phyloP scores from a whole-genome alignment of 306 rosid genomes.

The Styphnolobium japonicum region DNA sequence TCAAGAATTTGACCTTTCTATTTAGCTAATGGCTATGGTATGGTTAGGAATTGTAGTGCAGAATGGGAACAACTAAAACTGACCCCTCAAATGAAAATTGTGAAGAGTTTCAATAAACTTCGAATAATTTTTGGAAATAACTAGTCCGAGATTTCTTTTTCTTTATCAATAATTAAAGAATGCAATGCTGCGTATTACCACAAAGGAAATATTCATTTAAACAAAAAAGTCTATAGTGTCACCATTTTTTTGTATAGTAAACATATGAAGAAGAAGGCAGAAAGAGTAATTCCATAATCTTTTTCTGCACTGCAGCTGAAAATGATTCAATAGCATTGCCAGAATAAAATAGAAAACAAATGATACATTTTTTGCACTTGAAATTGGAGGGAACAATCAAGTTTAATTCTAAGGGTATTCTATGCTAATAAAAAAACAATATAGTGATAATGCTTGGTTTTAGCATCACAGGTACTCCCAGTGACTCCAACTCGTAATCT shows the following conservation, averaged over 20 bases:
- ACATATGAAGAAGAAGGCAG: slow-evolving; percentile 11
- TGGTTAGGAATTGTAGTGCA: not conserved
- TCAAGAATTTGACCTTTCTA: not conserved
- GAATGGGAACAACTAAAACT: not conserved
- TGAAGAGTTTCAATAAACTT: not conserved
- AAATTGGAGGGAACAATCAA: not conserved
- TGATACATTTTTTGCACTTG: not conserved
- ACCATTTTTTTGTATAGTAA: not conserved
- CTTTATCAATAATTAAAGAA: not conserved
- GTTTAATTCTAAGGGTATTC: not conserved
- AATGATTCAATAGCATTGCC: not conserved
- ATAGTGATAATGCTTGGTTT: slow-evolving; percentile 26
- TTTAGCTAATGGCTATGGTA: not conserved
- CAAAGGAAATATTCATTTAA: not conserved
- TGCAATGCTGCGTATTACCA: not conserved
- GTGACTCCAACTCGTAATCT: slow-evolving; percentile 34
- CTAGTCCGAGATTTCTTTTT: not conserved
- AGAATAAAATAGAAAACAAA: not conserved
- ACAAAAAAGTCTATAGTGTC: not conserved
- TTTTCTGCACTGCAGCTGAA: not conserved
- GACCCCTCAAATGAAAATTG: not conserved
- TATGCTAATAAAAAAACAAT: not conserved
- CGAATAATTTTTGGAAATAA: not conserved
- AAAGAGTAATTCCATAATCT: slow-evolving; percentile 1
- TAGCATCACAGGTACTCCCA: slow-evolving; percentile 47